phyloP scores from a whole-genome alignment of 345 rosid genomes.

The Boechera stricta region DNA sequence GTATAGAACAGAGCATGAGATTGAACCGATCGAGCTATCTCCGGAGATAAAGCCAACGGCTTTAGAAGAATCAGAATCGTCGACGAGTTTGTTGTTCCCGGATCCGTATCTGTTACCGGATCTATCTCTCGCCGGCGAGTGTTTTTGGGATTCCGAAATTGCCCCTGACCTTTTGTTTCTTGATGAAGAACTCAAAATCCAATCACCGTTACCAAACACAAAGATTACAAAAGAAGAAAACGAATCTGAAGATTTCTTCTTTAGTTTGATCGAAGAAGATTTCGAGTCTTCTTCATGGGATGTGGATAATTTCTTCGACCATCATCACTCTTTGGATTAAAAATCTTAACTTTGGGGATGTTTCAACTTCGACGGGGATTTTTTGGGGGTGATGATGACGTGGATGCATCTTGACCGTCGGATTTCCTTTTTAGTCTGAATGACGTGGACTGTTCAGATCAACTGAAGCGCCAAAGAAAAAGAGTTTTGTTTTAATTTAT shows the following conservation, averaged over 20 bases:
- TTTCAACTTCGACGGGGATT: not conserved
- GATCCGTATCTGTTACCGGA: slow-evolving; percentile 49
- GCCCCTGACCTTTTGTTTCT: slow-evolving; percentile 55
- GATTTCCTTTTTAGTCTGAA: not conserved
- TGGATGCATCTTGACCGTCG: slow-evolving; percentile 24
- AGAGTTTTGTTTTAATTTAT: slow-evolving; percentile 2
- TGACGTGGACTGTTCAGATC: slow-evolving; percentile 34
- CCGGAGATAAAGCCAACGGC: not conserved
- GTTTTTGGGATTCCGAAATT: slow-evolving; percentile 49
- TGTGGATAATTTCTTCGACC: slow-evolving; percentile 60
- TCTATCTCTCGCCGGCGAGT: slow-evolving; percentile 38
- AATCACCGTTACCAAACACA: not conserved
- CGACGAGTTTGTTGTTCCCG: slow-evolving; percentile 31
- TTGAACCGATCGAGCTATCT: slow-evolving; percentile 12
- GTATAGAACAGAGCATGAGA: slow-evolving; percentile 30
- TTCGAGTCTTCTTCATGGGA: slow-evolving; percentile 69
- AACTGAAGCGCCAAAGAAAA: not conserved
- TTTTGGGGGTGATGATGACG: slow-evolving; percentile 31
- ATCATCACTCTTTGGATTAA: slow-evolving; percentile 9
- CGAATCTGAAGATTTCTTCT: slow-evolving; percentile 40
- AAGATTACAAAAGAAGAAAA: slow-evolving; percentile 5
- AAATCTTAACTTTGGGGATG: not conserved
- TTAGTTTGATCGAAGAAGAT: slow-evolving; percentile 55
- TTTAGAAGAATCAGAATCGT: not conserved
- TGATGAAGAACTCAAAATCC: slow-evolving; percentile 52